These are phyloP conservation scores for Yamadazyma philogaea DNA, from an alignment of 805 yeast species.

Conservation along the genomic window DNA sequence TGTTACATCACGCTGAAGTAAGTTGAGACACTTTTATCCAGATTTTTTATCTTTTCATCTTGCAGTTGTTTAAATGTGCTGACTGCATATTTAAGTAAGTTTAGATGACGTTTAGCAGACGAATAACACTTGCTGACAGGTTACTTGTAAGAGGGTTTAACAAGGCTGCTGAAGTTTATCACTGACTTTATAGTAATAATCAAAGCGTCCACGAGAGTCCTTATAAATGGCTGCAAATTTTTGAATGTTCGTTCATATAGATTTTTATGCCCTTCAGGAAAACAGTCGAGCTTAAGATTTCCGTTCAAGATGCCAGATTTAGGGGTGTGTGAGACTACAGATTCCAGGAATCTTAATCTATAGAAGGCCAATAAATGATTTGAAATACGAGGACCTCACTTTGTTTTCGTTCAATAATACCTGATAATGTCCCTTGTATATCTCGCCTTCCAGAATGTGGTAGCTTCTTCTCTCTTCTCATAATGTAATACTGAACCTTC, in stretches of 20 bases:
- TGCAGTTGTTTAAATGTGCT: constrained; percentile 22
- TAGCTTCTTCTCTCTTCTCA: too few species aligned
- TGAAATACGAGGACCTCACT: too few species aligned
- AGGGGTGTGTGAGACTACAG: constrained; percentile 44
- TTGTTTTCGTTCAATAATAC: too few species aligned
- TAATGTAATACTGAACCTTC: too few species aligned
- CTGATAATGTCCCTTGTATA: too few species aligned
- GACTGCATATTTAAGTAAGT: constrained; percentile 57
- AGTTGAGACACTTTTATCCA: constrained; percentile 31
- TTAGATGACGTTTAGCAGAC: constrained; percentile 17
- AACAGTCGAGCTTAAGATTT: constrained; percentile 48
- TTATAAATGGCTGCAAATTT: constrained; percentile 42
- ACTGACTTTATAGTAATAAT: constrained; percentile 41
- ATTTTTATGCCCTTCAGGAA: constrained; percentile 62
- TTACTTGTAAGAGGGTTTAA: constrained; percentile 67
- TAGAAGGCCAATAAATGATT: too few species aligned
- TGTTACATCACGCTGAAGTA: constrained; percentile 40
- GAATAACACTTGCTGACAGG: constrained; percentile 37
- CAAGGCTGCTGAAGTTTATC: constrained; percentile 39
- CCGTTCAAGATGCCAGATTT: constrained; percentile 12
- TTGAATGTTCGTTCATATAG: constrained; percentile 49
- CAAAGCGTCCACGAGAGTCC: constrained; percentile 51
- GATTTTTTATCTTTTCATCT: constrained; percentile 21
- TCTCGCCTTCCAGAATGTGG: too few species aligned
- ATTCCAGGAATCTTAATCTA: too few species aligned